Percentiles rank a stretch among this genome's conserved stretches.
phyloP scores from a whole-genome alignment of 1,139 yeast genomes.

The Kodamaea fungicola region DNA sequence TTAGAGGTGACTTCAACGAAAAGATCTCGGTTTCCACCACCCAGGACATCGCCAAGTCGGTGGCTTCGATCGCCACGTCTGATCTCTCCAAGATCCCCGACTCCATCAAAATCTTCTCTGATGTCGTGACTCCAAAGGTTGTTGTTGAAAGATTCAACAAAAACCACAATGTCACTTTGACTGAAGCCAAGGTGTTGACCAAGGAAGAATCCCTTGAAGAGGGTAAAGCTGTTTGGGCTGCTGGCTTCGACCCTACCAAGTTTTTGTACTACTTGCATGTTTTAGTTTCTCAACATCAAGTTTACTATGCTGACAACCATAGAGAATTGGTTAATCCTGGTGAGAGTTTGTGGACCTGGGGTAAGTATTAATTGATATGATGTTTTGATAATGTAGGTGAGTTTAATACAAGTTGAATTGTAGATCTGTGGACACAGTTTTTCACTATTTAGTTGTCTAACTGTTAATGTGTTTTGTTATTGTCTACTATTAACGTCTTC shows the following conservation, averaged over 20 bases:
- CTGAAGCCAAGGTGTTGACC: slow-evolving; percentile 21
- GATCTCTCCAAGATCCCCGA: slow-evolving; percentile 44
- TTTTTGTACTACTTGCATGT: slow-evolving; percentile 30
- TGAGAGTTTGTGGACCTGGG: slow-evolving; percentile 53
- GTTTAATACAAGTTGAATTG: too few relatives aligned
- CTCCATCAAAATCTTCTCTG: slow-evolving; percentile 42
- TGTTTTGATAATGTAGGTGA: too few relatives aligned
- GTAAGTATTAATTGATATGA: slow-evolving; percentile 23
- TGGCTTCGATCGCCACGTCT: slow-evolving; percentile 32
- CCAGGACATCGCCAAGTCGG: slow-evolving; percentile 45
- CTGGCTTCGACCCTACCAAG: slow-evolving; percentile 27
- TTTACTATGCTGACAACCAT: slow-evolving; percentile 32
- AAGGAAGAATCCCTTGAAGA: slow-evolving; percentile 29
- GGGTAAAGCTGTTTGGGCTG: slow-evolving; percentile 24
- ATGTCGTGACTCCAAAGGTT: slow-evolving; percentile 33
- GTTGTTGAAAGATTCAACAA: slow-evolving; percentile 41
- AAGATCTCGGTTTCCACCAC: slow-evolving; percentile 32
- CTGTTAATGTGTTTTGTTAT: too few relatives aligned
- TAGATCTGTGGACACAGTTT: too few relatives aligned
- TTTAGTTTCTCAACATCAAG: slow-evolving; percentile 32
- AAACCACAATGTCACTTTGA: slow-evolving; percentile 33
- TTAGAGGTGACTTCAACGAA: slow-evolving; percentile 41
- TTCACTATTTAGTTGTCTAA: too few relatives aligned
- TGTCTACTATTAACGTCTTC: too few relatives aligned
- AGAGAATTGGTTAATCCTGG: slow-evolving; percentile 55